Percentiles rank a stretch among this genome's conserved stretches.
Conservation (phyloP, 108 stramenopile genomes). For the Stephanodiscus triporus region DNA sequence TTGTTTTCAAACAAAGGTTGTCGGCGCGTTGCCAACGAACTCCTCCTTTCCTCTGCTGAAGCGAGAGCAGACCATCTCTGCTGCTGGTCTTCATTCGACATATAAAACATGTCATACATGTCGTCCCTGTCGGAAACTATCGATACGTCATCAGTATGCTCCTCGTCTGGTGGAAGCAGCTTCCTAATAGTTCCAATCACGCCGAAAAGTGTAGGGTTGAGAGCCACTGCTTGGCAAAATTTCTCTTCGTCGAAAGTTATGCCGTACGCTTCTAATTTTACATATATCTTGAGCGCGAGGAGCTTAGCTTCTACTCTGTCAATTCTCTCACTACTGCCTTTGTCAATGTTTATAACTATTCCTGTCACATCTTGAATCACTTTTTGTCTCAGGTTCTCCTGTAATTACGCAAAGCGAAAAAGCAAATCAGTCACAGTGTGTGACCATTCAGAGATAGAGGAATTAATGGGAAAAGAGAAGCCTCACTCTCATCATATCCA, state of each 20-base stretch:
- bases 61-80: slow-evolving; percentile 15
- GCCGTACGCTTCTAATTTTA: slow-evolving; percentile 52
- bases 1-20: not conserved
- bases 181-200: slow-evolving; percentile 28
- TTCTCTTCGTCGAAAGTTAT: slow-evolving; percentile 42
- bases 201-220: slow-evolving; percentile 34
- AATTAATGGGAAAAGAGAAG: not conserved
- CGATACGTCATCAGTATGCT: slow-evolving; percentile 6
- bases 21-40: slow-evolving; percentile 2
- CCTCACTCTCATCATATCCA: slow-evolving; percentile 38
- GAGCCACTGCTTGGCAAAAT: slow-evolving; percentile 36
- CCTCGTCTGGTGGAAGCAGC: slow-evolving; percentile 23
- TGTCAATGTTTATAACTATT: slow-evolving; percentile 8
- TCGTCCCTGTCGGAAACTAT: slow-evolving; percentile 36
- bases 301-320: slow-evolving; percentile 45
- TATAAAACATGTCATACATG: slow-evolving; percentile 51
- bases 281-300: slow-evolving; percentile 40
- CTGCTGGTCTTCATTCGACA: slow-evolving; percentile 18
- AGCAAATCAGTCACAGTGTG: not conserved
- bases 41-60: slow-evolving; percentile 3
- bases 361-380: slow-evolving; percentile 39
- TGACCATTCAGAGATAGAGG: slow-evolving; percentile 1
- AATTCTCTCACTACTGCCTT: slow-evolving; percentile 1
- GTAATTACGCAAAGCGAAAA: not conserved
- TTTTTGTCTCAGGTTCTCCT: slow-evolving; percentile 46